Evolutionary conservation across 2,329 filamentous ascomycete species (phyloP).

Genomic region (Fusarium sp.): DNA sequence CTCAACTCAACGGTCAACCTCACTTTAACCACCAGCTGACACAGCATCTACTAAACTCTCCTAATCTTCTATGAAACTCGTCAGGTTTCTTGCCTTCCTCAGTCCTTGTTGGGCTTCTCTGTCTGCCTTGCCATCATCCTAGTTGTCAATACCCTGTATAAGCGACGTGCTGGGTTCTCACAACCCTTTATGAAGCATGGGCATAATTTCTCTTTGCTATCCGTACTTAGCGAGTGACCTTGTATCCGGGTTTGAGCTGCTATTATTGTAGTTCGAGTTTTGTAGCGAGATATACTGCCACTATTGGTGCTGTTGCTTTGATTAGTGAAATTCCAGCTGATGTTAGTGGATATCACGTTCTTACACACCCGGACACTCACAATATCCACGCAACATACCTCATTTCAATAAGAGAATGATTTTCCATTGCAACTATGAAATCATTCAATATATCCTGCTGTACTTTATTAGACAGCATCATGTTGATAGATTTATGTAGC

Average conservation of each 20-base stretch:
- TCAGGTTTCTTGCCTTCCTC: neutral
- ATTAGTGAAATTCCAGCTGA: neutral
- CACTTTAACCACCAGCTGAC: neutral
- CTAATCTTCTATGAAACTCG: neutral
- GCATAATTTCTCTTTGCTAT: neutral
- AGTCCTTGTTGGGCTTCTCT: neutral
- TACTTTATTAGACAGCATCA: neutral
- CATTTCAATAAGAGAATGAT: neutral
- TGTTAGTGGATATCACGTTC: neutral
- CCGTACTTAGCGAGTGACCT: neutral
- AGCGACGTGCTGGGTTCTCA: neutral
- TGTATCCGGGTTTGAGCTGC: neutral
- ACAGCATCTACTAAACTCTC: neutral
- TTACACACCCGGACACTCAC: neutral
- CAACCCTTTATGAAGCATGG: neutral
- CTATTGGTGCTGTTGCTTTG: neutral
- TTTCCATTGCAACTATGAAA: neutral
- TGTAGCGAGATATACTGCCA: neutral
- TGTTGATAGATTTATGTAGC: neutral
- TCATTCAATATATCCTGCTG: rapidly evolving
- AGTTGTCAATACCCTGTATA: neutral
- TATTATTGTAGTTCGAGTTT: neutral
- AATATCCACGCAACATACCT: neutral
- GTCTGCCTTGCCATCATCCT: neutral
- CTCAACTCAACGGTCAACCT: neutral